Evolutionary conservation across 805 yeast species (phyloP).

Genomic region (Kazachstania martiniae): DNA sequence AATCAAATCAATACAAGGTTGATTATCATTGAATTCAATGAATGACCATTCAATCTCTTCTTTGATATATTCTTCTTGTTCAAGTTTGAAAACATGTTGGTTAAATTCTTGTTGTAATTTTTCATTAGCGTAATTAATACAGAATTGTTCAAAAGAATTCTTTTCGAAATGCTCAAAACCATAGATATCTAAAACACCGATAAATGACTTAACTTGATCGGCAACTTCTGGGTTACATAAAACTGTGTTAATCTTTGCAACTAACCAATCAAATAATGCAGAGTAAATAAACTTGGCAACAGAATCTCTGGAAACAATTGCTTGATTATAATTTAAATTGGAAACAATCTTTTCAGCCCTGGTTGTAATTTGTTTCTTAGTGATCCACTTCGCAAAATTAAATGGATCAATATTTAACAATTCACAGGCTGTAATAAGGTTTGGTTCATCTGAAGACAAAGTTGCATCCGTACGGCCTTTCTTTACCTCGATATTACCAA

Average conservation of each 20-base stretch:
- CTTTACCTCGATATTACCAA: conserved; percentile 83
- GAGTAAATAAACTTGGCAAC: conserved; percentile 91
- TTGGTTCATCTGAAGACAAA: conserved; percentile 78
- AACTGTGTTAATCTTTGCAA: conserved; percentile 68
- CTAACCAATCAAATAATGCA: conserved; percentile 92
- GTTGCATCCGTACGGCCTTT: conserved; percentile 79
- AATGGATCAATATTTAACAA: conserved; percentile 69
- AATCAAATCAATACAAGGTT: conserved; percentile 89
- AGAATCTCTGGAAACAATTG: conserved; percentile 90
- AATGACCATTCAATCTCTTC: conserved; percentile 96
- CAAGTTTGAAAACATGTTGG: conserved; percentile 93
- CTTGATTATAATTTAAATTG: conserved; percentile 71
- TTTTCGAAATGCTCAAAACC: conserved; percentile 94
- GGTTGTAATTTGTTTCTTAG: conserved; percentile 86
- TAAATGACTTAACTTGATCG: conserved; percentile 54
- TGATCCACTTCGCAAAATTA: conserved; percentile 78
- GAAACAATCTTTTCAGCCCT: conserved; percentile 85
- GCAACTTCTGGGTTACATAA: conserved; percentile 66
- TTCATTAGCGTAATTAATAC: conserved; percentile 95
- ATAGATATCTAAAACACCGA: conserved; percentile 94
- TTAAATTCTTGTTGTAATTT: conserved; percentile 95
- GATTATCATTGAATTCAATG: conserved; percentile 91
- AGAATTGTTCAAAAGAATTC: conserved; percentile 93
- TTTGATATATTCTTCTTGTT: conserved; percentile 86
- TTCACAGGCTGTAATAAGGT: conserved; percentile 69